phyloP scores from a whole-genome alignment of 192 early-diverging fungal species.

The Mortierella claussenii region DNA sequence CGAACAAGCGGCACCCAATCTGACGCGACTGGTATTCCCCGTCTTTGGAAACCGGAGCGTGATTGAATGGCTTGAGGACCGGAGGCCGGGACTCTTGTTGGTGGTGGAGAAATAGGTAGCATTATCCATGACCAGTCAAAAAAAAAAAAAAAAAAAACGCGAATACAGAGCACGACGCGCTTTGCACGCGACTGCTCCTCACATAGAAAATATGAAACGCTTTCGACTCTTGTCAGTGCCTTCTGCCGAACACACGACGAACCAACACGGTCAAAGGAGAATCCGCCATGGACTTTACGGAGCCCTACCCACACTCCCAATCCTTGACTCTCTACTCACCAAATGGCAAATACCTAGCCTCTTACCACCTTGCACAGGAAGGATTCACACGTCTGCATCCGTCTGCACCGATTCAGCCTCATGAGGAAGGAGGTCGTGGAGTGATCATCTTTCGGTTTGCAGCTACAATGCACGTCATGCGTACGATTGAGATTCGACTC shows the following conservation, averaged over 20 bases:
- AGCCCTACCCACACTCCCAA: slow-evolving; percentile 71
- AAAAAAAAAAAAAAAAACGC: neutral
- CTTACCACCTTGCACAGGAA: slow-evolving; percentile 52
- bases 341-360: slow-evolving; percentile 73
- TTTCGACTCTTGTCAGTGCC: no score
- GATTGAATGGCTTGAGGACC: slow-evolving; percentile 27
- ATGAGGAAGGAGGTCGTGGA: slow-evolving; percentile 58
- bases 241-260: no score
- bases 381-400: slow-evolving; percentile 45
- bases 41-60: slow-evolving; percentile 19
- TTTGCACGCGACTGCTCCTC: no score
- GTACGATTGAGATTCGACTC: slow-evolving; percentile 67
- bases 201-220: no score
- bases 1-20: slow-evolving; percentile 18
- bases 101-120: slow-evolving; percentile 20
- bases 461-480: slow-evolving; percentile 68
- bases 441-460: slow-evolving; percentile 78
- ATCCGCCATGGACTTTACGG: slow-evolving; percentile 74
- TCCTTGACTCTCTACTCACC: slow-evolving; percentile 71
- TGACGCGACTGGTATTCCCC: slow-evolving; percentile 16
- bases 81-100: slow-evolving; percentile 23
- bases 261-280: no score
- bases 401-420: slow-evolving; percentile 32
- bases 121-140: no score
- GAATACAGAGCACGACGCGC: no score